phyloP scores from a whole-genome alignment of 805 yeast genomes.

The Metschnikowia lachancei region DNA sequence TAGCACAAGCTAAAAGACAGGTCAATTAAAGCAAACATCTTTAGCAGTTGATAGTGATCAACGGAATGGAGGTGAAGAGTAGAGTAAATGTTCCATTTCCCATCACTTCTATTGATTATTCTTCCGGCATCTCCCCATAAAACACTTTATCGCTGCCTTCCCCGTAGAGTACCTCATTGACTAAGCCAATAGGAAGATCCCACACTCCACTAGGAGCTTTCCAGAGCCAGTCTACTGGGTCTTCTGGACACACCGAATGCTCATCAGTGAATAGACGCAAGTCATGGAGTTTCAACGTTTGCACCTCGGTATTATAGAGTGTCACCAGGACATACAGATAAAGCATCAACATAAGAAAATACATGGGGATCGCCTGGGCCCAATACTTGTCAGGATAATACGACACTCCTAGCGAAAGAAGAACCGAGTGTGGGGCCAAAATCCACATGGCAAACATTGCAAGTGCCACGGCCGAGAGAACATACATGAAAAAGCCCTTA shows the following conservation, averaged over 20 bases:
- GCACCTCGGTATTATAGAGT: conserved; percentile 71
- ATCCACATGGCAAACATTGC: conserved; percentile 69
- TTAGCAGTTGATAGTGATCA: too few species aligned
- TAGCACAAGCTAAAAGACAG: too few species aligned
- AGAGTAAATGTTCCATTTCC: too few species aligned
- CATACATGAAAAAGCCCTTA: conserved; percentile 81
- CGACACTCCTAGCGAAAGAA: conserved; percentile 53
- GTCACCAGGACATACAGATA: conserved; percentile 70
- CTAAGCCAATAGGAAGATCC: conserved; percentile 75
- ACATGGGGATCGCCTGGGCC: conserved; percentile 78
- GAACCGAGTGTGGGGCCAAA: conserved; percentile 56
- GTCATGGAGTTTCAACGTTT: conserved; percentile 59
- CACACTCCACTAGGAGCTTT: conserved; percentile 77
- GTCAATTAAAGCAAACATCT: too few species aligned
- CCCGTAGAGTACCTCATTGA: conserved; percentile 60
- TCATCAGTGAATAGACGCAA: conserved; percentile 67
- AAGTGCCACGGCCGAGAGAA: conserved; percentile 58
- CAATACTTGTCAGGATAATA: conserved; percentile 91
- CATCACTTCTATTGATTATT: too few species aligned
- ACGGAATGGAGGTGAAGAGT: too few species aligned
- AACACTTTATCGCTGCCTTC: conserved; percentile 6
- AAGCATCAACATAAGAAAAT: conserved; percentile 65
- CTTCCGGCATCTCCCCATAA: conserved; percentile 5
- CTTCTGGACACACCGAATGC: conserved; percentile 40
- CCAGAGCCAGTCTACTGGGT: conserved; percentile 42